Percentiles rank a stretch among this genome's conserved stretches.
These are phyloP conservation scores for Teratosphaeria zuluensis DNA, from an alignment of 2,329 filamentous ascomycete species.

Conservation along the genomic window DNA sequence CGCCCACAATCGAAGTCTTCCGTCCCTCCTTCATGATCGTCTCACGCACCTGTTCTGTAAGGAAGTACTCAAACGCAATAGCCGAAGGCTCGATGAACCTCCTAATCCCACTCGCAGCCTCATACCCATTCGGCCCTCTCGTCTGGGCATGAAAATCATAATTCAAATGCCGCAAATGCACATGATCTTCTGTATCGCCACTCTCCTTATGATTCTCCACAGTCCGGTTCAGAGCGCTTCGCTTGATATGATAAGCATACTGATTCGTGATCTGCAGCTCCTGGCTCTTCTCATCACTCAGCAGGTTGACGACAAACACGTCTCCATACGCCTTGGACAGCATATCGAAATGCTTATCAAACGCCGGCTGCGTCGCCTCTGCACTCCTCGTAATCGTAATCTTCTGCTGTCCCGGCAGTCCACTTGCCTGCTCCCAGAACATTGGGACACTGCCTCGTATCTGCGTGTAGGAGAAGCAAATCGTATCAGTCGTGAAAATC, in stretches of 20 bases:
- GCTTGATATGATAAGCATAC: constrained; percentile 67
- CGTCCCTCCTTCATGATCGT: constrained; percentile 29
- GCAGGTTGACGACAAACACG: constrained; percentile 83
- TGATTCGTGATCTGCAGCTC: constrained; percentile 74
- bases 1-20: constrained; percentile 16
- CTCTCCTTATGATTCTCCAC: constrained; percentile 38
- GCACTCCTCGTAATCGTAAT: constrained; percentile 80
- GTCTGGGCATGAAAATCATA: constrained; percentile 98
- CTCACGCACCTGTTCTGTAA: constrained; percentile 63
- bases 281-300: constrained; percentile 80
- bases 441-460: constrained; percentile 86
- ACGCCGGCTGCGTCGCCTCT: constrained; percentile 87
- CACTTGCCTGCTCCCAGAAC: constrained; percentile 92
- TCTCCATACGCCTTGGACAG: constrained; percentile 80
- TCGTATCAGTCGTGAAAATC: constrained; percentile 68
- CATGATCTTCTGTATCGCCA: constrained; percentile 50
- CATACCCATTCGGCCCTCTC: constrained; percentile 74
- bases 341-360: constrained; percentile 89
- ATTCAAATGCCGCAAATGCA: constrained; percentile 69
- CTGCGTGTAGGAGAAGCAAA: constrained; percentile 89
- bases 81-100: constrained; percentile 68
- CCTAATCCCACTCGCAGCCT: constrained; percentile 77
- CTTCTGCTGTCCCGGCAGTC: constrained; percentile 87
- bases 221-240: constrained; percentile 58
- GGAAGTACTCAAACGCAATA: constrained; percentile 84